Percentiles rank a stretch among this genome's conserved stretches.
These are phyloP conservation scores for Cubamyces sp. DNA, from an alignment of 768 basidiomycete species.

Conservation along the genomic window DNA sequence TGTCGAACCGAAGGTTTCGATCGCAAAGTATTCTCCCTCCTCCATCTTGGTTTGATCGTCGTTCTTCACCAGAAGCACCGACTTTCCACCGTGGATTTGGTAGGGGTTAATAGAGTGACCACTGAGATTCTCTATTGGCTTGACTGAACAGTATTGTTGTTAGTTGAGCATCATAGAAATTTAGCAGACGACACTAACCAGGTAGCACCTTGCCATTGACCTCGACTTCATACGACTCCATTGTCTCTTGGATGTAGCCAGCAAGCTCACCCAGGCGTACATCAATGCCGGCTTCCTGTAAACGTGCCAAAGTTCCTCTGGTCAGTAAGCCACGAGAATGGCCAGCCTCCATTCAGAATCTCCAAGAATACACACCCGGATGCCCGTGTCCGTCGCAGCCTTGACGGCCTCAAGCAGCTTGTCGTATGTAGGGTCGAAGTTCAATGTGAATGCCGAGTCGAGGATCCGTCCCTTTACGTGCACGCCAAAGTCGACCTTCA, in stretches of 20 bases:
- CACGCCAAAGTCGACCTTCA: conserved; percentile 98
- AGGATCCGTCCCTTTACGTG: conserved; percentile 95
- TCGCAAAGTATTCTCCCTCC: conserved; percentile 98
- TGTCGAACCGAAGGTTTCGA: conserved; percentile 99
- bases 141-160: conserved; percentile 56
- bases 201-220: conserved; percentile 82
- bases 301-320: background rate
- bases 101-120: conserved; percentile 93
- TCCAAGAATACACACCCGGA: conserved; percentile 58
- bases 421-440: conserved; percentile 88
- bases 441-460: conserved; percentile 95
- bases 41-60: conserved; percentile 97
- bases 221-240: conserved; percentile 98
- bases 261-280: conserved; percentile 92
- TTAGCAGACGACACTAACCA: conserved; percentile 47
- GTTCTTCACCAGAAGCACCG: conserved; percentile 86
- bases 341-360: background rate
- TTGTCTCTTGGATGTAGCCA: conserved; percentile 93
- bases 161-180: background rate
- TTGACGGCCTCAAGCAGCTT: conserved; percentile 88
- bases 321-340: background rate
- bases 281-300: conserved; percentile 94
- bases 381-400: conserved; percentile 92
- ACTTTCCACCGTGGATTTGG: conserved; percentile 94
- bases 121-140: conserved; percentile 90